Conservation (phyloP, 805 yeast species). For the Zygosaccharomyces siamensis region DNA sequence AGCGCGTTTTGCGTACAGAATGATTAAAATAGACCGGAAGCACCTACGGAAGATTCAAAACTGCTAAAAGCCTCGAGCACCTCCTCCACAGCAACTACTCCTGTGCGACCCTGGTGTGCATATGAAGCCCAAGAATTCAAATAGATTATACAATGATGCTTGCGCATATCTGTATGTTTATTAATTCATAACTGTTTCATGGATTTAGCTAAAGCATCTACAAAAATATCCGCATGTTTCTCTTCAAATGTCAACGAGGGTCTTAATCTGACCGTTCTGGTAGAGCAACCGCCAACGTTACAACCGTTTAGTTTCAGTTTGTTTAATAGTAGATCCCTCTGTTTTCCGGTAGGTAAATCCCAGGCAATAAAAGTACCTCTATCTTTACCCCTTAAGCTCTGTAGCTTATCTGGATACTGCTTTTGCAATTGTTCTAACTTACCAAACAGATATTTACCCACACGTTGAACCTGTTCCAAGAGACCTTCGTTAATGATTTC, state of each 20-base stretch:
- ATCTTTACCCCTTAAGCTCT: constrained; percentile 56
- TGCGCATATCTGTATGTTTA: background rate
- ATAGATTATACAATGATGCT: too few species aligned
- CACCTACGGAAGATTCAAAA: background rate
- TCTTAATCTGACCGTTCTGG: constrained; percentile 53
- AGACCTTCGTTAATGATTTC: constrained; percentile 49
- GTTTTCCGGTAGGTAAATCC: constrained; percentile 43
- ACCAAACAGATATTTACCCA: constrained; percentile 50
- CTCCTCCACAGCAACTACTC: too few species aligned
- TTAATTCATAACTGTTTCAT: constrained; percentile 22
- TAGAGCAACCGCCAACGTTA: constrained; percentile 68
- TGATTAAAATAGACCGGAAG: background rate
- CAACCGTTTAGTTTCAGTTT: constrained; percentile 49
- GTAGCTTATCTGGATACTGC: constrained; percentile 40
- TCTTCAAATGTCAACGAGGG: constrained; percentile 59
- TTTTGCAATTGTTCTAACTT: constrained; percentile 37
- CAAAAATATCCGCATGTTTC: constrained; percentile 55
- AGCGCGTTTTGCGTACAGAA: constrained; percentile 1
- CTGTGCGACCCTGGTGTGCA: too few species aligned
- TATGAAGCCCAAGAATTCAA: too few species aligned
- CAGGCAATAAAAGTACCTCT: constrained; percentile 66
- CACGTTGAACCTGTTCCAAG: constrained; percentile 44
- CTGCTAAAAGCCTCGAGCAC: too few species aligned
- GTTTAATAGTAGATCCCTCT: constrained; percentile 45
- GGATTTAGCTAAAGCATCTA: constrained; percentile 38